phyloP scores from a whole-genome alignment of 257 asterid species.

The Lithospermum erythrorhizon region DNA sequence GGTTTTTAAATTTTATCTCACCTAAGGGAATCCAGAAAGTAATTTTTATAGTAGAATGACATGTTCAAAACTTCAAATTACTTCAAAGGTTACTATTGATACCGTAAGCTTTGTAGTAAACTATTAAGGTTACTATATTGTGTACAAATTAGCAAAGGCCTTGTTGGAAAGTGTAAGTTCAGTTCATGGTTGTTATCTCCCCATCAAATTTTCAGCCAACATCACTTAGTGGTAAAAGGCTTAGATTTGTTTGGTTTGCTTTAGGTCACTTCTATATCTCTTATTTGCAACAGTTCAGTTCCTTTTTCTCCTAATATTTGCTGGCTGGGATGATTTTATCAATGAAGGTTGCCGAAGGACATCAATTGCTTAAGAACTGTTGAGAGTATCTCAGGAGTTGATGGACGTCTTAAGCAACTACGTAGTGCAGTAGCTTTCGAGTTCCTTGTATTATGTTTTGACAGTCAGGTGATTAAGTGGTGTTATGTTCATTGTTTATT shows the following conservation, averaged over 20 bases:
- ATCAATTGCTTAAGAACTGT: constrained; percentile 68
- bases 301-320: constrained; percentile 5
- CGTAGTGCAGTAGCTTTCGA: constrained; percentile 63
- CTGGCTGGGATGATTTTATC: constrained; percentile 12
- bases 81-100: no score
- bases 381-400: constrained; percentile 51
- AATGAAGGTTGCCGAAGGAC: constrained; percentile 59
- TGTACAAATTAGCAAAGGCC: no score
- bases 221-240: background rate
- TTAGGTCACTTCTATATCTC: background rate
- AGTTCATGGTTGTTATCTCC: background rate
- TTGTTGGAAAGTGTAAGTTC: no score
- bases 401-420: constrained; percentile 61
- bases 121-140: no score
- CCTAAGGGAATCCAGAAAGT: no score
- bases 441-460: constrained; percentile 49
- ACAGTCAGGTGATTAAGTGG: constrained; percentile 38
- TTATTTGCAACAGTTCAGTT: background rate
- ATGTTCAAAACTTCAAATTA: no score
- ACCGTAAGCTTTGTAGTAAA: no score
- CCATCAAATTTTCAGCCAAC: background rate
- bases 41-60: no score
- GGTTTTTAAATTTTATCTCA: no score
- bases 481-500: background rate
- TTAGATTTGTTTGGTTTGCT: background rate